A percentile compares a stretch with the other conserved stretches of the same genome.
Evolutionary conservation across 495 filamentous ascomycete species (phyloP).

Genomic region (Penicillium silybi): DNA sequence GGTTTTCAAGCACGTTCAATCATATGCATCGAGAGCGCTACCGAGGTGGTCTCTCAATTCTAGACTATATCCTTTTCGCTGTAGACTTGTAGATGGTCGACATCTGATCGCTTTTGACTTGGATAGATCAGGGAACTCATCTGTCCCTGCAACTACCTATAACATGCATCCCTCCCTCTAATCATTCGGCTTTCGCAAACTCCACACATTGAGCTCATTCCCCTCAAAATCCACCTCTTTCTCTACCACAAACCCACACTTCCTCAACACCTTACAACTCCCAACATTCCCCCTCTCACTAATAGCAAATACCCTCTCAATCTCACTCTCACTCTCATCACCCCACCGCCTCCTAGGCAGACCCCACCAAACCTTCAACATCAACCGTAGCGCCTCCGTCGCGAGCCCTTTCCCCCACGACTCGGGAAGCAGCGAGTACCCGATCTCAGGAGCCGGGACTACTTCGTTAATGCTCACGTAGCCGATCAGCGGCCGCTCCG

Average conservation of each 20-base stretch:
- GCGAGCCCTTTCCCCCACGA: conserved; percentile 34
- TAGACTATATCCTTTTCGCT: not conserved
- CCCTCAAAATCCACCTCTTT: conserved; percentile 20
- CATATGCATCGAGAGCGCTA: not conserved
- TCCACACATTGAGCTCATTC: conserved; percentile 45
- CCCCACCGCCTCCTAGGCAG: conserved; percentile 3
- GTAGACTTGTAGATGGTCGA: not conserved
- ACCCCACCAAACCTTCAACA: conserved; percentile 24
- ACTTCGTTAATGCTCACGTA: conserved; percentile 19
- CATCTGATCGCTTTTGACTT: not conserved
- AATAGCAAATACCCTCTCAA: conserved; percentile 20
- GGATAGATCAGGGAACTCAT: not conserved
- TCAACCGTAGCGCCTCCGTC: conserved; percentile 27
- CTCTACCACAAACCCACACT: conserved; percentile 37
- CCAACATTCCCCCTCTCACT: conserved; percentile 24
- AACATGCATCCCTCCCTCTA: not conserved
- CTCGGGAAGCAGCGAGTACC: conserved; percentile 26
- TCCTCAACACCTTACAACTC: conserved; percentile 30
- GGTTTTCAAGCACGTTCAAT: not conserved
- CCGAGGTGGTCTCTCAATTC: not conserved
- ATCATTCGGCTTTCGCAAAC: conserved; percentile 13
- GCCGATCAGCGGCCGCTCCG: conserved; percentile 14
- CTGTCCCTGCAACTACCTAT: not conserved
- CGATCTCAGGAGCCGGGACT: conserved; percentile 26
- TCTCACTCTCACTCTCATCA: not conserved